Conservation (phyloP, 768 basidiomycete species). For the Amanita fuliginea region DNA sequence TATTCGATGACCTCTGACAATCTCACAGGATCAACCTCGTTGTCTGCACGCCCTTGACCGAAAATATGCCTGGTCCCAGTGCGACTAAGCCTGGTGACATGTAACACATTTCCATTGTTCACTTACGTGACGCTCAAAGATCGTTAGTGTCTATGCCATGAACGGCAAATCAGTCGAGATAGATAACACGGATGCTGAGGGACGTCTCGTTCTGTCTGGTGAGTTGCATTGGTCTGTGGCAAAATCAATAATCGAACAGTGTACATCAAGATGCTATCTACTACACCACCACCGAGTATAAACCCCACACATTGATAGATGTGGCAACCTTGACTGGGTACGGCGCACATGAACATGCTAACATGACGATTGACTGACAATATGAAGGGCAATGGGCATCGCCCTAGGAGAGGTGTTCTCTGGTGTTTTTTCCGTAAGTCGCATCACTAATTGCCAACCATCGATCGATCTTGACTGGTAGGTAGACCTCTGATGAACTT, state of each 20-base stretch:
- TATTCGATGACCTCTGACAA: not conserved
- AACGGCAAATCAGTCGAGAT: constrained; percentile 82
- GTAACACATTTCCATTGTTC: constrained; percentile 26
- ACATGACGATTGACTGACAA: not conserved
- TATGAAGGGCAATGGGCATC: constrained; percentile 50
- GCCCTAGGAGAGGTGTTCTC: constrained; percentile 70
- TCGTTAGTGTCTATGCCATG: constrained; percentile 64
- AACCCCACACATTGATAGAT: constrained; percentile 75
- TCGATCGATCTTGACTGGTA: not conserved
- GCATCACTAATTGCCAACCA: not conserved
- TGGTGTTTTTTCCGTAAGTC: constrained; percentile 65
- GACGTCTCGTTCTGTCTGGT: constrained; percentile 68
- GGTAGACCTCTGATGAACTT: constrained; percentile 60
- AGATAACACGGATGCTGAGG: constrained; percentile 84
- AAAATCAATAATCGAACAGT: not conserved
- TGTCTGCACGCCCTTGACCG: constrained; percentile 61
- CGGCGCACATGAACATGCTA: constrained; percentile 4
- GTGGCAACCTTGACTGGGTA: constrained; percentile 83
- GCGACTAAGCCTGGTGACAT: constrained; percentile 82
- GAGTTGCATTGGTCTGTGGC: constrained; percentile 7
- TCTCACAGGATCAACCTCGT: constrained; percentile 59
- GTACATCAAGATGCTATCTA: constrained; percentile 59
- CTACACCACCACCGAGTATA: constrained; percentile 67
- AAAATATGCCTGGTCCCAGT: constrained; percentile 74
- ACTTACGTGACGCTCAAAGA: not conserved